Evolutionary conservation across 768 basidiomycete genomes (phyloP).

Genomic region (Trametes punicea): DNA sequence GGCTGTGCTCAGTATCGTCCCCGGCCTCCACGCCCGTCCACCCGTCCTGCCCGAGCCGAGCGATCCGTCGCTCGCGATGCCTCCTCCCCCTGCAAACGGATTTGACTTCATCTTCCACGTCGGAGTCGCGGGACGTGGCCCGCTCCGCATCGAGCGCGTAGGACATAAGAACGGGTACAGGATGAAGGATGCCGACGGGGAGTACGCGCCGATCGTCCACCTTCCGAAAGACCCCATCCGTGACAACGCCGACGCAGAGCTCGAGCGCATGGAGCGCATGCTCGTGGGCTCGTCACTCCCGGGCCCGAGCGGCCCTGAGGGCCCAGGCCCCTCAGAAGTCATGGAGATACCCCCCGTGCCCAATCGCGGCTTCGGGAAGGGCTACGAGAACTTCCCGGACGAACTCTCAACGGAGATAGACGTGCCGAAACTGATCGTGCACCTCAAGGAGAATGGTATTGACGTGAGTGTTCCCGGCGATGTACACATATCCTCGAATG

Average conservation of each 20-base stretch:
- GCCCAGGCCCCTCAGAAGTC: slow-evolving; percentile 10
- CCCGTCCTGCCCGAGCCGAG: slow-evolving; percentile 44
- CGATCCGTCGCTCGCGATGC: slow-evolving; percentile 36
- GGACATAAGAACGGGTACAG: slow-evolving; percentile 65
- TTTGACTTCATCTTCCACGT: slow-evolving; percentile 73
- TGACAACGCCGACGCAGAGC: slow-evolving; percentile 35
- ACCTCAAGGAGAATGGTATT: slow-evolving; percentile 48
- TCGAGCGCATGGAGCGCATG: slow-evolving; percentile 32
- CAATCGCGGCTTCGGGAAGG: slow-evolving; percentile 31
- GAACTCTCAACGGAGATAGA: slow-evolving; percentile 60
- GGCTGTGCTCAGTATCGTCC: slow-evolving; percentile 50
- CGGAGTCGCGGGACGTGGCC: slow-evolving; percentile 63
- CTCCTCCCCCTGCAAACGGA: slow-evolving; percentile 43
- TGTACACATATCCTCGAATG: not conserved
- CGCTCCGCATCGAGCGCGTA: slow-evolving; percentile 58
- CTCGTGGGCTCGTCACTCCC: slow-evolving; percentile 34
- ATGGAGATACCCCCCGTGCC: slow-evolving; percentile 21
- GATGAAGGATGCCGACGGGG: slow-evolving; percentile 61
- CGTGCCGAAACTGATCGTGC: slow-evolving; percentile 52
- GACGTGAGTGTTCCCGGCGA: slow-evolving; percentile 33
- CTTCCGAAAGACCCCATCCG: slow-evolving; percentile 40
- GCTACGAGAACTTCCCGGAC: slow-evolving; percentile 54
- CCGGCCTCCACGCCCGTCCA: slow-evolving; percentile 58
- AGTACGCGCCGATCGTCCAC: slow-evolving; percentile 45
- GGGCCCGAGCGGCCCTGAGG: slow-evolving; percentile 6